Percentiles rank a stretch among this genome's conserved stretches.
phyloP scores from a whole-genome alignment of 805 yeast genomes.

The Candida sanyiensis region DNA sequence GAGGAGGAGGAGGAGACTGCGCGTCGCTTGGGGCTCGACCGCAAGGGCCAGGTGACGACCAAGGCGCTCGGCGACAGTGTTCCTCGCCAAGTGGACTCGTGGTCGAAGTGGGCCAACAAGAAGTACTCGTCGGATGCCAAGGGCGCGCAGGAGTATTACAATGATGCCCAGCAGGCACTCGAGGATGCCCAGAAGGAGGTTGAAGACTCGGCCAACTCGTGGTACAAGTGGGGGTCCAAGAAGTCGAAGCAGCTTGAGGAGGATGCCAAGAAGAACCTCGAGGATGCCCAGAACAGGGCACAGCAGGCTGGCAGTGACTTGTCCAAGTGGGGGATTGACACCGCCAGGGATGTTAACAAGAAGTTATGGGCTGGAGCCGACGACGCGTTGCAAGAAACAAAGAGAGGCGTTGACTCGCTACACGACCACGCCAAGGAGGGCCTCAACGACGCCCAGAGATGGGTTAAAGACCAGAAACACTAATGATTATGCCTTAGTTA shows the following conservation, averaged over 20 bases:
- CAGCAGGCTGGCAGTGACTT: constrained; percentile 16
- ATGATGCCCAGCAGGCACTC: constrained; percentile 29
- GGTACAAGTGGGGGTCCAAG: constrained; percentile 36
- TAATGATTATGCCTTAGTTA: neutral
- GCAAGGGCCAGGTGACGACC: constrained; percentile 5
- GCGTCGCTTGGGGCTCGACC: constrained; percentile 6
- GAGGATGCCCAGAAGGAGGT: constrained; percentile 32
- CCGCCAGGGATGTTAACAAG: constrained; percentile 18
- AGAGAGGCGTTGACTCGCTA: constrained; percentile 21
- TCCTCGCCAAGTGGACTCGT: constrained; percentile 12
- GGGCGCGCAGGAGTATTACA: constrained; percentile 25
- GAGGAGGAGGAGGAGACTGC: constrained; percentile 32
- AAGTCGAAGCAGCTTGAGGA: constrained; percentile 31
- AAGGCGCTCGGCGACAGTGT: constrained; percentile 7
- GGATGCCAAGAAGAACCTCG: constrained; percentile 28
- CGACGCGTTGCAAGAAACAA: constrained; percentile 23
- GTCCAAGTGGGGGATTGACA: constrained; percentile 26
- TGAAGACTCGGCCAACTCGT: constrained; percentile 27
- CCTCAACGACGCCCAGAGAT: constrained; percentile 18
- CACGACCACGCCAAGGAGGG: constrained; percentile 22
- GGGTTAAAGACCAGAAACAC: constrained; percentile 21
- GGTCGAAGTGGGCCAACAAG: constrained; percentile 23
- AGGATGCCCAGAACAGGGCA: constrained; percentile 22
- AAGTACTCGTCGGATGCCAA: constrained; percentile 20
- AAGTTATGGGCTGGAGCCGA: constrained; percentile 31